Conservation (phyloP, 1,284 basidiomycete genomes). For the Trichosporon asahii region DNA sequence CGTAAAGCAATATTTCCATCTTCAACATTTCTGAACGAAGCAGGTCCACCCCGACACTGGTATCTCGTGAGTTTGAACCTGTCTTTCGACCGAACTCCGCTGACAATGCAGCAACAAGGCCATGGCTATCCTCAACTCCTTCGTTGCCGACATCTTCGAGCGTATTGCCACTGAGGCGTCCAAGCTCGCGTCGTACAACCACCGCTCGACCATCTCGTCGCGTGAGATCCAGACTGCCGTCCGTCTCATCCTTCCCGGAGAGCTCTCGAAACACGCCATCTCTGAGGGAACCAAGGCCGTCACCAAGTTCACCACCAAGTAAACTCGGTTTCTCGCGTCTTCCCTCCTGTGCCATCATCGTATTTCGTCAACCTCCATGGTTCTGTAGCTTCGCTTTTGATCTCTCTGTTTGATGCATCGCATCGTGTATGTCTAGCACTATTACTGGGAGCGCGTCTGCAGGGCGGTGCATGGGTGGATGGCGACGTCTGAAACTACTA, state of each 20-base stretch:
- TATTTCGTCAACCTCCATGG: neutral
- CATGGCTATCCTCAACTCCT: conserved; percentile 91
- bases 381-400: conserved; percentile 9
- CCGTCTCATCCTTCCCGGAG: conserved; percentile 81
- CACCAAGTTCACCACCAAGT: conserved; percentile 58
- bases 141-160: conserved; percentile 91
- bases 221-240: conserved; percentile 91
- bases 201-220: conserved; percentile 91
- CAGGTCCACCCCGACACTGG: conserved; percentile 91
- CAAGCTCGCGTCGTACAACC: conserved; percentile 86
- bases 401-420: conserved; percentile 9
- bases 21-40: conserved; percentile 28
- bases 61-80: conserved; percentile 57
- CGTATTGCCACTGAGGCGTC: conserved; percentile 88
- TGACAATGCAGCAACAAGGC: conserved; percentile 74
- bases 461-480: neutral
- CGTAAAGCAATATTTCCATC: conserved; percentile 2
- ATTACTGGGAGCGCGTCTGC: neutral
- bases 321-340: conserved; percentile 26
- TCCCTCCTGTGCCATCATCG: conserved; percentile 1
- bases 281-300: conserved; percentile 66
- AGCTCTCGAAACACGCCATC: conserved; percentile 77
- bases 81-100: neutral
- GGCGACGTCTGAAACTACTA: neutral
- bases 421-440: conserved; percentile 6